A percentile compares a stretch with the other conserved stretches of the same genome.
Conservation (phyloP, 805 yeast species). For the Barnettozyma sp. region DNA sequence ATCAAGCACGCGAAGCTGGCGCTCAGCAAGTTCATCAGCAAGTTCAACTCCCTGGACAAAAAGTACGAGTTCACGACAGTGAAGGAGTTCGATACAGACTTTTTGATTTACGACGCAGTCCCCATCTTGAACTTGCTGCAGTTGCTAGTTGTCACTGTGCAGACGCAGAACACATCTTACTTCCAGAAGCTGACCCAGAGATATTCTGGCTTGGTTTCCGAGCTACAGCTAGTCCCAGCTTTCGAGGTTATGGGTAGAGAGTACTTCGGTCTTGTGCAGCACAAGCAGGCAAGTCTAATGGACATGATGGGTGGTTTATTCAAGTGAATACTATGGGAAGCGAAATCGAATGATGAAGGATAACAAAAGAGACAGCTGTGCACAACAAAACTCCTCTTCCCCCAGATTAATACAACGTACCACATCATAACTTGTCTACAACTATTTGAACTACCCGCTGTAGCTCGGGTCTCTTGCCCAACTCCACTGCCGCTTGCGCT, state of each 20-base stretch:
- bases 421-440: background rate
- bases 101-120: slow-evolving; percentile 33
- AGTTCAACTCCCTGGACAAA: slow-evolving; percentile 21
- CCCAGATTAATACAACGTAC: too few relatives aligned
- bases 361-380: too few relatives aligned
- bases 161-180: slow-evolving; percentile 43
- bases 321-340: slow-evolving; percentile 8
- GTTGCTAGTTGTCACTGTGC: slow-evolving; percentile 53
- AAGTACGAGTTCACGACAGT: slow-evolving; percentile 21
- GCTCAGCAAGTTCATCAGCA: slow-evolving; percentile 30
- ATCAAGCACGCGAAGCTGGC: slow-evolving; percentile 49
- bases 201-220: slow-evolving; percentile 35
- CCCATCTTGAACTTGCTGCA: slow-evolving; percentile 63
- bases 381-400: too few relatives aligned
- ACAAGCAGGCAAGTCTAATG: slow-evolving; percentile 50
- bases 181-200: slow-evolving; percentile 46
- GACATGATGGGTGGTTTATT: slow-evolving; percentile 72
- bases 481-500: slow-evolving; percentile 56
- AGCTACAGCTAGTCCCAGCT: slow-evolving; percentile 35
- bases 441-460: background rate
- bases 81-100: slow-evolving; percentile 28
- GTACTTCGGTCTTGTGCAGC: slow-evolving; percentile 52
- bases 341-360: too few relatives aligned
- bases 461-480: slow-evolving; percentile 59
- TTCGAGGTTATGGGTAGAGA: slow-evolving; percentile 52